Evolutionary conservation across 2,329 filamentous ascomycete genomes (phyloP), one percentile per base, ranked within the genome.

Genomic region (Aaosphaeria arxii): DNA sequence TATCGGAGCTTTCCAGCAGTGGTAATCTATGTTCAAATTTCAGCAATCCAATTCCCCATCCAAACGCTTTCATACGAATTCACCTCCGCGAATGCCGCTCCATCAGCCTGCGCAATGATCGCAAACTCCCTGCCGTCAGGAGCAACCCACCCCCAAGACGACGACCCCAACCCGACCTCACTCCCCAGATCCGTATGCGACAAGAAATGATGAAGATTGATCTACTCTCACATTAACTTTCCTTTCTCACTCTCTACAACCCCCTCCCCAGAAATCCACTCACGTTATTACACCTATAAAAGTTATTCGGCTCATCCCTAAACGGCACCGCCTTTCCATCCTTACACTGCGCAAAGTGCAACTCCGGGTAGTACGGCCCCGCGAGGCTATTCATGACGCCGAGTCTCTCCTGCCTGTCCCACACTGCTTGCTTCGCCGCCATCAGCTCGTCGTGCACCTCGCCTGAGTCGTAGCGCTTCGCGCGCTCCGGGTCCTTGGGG

Each of bases 131-230:
- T 76, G 28, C 77, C 77, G 38, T 75, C 71, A 3, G 69, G 64
- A 29, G 77, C 71, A 0, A 74, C 75, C 78, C 78, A 80, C 7
- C 79, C 78, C 78, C 77, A 81, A 0, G 73, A 76, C 4, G 68
- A 71, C 7, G 68, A 71, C 29, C 72, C 73, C 40, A 63, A 63
- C 17, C 70, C 71, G 43, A 61, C 62, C 33, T 56, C 56, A 47
- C 74, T 77, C 11, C 79, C 80, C 7, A 83, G 72, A 33, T 77
- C 75, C 7, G 73, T 73, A 52, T 83, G 80, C 48, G 72, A 75
- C 30, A 78, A 64, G 62, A 83, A 83, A 58, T 79, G 76, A 58
- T 81, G 78, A 1, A 81, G 71, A 52, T 82, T 79, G n/a, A 81
- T 71, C 67, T 63, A 60, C 39, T 30, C 53, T 53, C 44, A 47